A percentile compares a stretch with the other conserved stretches of the same genome.
phyloP scores from a whole-genome alignment of 2,329 filamentous ascomycete genomes.

The Clathrospora elynae region DNA sequence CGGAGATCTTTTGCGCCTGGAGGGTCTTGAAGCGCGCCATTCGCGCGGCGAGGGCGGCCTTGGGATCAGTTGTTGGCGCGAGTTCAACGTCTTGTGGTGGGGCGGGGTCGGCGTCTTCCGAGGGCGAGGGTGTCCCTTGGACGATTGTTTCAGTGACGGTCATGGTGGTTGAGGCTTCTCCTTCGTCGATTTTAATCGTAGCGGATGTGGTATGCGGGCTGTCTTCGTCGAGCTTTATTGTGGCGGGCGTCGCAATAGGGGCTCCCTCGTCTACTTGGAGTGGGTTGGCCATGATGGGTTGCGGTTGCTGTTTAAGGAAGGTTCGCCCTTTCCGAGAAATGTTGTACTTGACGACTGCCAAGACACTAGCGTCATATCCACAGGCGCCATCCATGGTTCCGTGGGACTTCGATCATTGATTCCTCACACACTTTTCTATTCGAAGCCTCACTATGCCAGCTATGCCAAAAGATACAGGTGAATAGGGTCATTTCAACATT shows the following conservation, averaged over 20 bases:
- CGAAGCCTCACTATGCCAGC: no score
- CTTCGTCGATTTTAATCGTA: conserved; percentile 3
- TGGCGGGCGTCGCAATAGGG: not conserved
- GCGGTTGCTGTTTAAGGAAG: conserved; percentile 2
- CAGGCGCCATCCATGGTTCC: no score
- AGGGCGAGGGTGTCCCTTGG: conserved; percentile 7
- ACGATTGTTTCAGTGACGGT: conserved; percentile 8
- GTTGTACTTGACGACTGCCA: conserved; percentile 23
- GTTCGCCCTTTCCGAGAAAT: conserved; percentile 11
- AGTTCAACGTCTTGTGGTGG: no score
- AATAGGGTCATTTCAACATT: no score
- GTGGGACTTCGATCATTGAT: no score
- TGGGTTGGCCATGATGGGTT: conserved; percentile 30
- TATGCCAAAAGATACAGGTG: no score
- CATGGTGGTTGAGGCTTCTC: conserved; percentile 9
- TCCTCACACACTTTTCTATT: no score
- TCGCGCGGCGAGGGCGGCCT: conserved; percentile 44
- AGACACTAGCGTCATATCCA: conserved; percentile 24
- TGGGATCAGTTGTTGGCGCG: conserved; percentile 25
- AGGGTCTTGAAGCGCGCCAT: conserved; percentile 83
- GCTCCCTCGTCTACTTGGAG: conserved; percentile 15
- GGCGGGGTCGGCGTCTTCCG: conserved; percentile 12
- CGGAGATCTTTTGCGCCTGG: conserved; percentile 67
- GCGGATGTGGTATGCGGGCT: not conserved
- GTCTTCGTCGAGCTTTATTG: not conserved